Evolutionary conservation across 1,284 basidiomycete genomes (phyloP).

Genomic region (Anthracocystis setariae): DNA sequence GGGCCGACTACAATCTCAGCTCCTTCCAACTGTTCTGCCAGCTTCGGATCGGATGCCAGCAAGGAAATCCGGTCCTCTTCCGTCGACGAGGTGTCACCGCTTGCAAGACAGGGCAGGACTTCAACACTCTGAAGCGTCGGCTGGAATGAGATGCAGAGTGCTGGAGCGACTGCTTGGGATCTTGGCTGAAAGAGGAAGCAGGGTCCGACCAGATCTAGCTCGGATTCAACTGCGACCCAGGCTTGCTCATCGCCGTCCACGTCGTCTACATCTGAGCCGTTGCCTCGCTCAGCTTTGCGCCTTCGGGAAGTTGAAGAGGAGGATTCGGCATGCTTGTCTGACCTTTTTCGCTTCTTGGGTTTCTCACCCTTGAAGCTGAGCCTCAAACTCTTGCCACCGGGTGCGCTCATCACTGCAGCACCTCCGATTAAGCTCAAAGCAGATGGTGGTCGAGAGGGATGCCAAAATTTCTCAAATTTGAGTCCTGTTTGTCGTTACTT

Average conservation of each 20-base stretch:
- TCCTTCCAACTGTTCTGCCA: conserved; percentile 37
- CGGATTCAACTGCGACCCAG: conserved; percentile 45
- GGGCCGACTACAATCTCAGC: conserved; percentile 28
- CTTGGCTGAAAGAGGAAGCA: conserved; percentile 37
- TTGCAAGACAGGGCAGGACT: conserved; percentile 12
- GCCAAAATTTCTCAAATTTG: too few relatives aligned
- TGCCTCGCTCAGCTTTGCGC: conserved; percentile 15
- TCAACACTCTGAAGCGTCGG: conserved; percentile 42
- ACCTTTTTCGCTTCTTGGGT: conserved; percentile 39
- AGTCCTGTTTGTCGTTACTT: too few relatives aligned
- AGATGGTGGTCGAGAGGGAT: too few relatives aligned
- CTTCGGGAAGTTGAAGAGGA: conserved; percentile 25
- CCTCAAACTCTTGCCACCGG: conserved; percentile 27
- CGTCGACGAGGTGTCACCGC: neutral
- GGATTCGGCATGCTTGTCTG: conserved; percentile 15
- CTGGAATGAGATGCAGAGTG: conserved; percentile 32
- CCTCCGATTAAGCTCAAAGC: neutral
- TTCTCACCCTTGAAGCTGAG: conserved; percentile 54
- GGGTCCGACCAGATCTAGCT: conserved; percentile 42
- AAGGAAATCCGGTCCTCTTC: conserved; percentile 19
- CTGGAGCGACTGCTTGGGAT: neutral
- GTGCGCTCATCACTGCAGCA: conserved; percentile 18
- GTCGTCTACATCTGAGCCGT: conserved; percentile 47
- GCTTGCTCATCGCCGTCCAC: conserved; percentile 57
- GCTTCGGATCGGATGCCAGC: conserved; percentile 25